A percentile compares a stretch with the other conserved stretches of the same genome.
Evolutionary conservation across 768 basidiomycete genomes (phyloP).

Genomic region (Termitomyces sp.): DNA sequence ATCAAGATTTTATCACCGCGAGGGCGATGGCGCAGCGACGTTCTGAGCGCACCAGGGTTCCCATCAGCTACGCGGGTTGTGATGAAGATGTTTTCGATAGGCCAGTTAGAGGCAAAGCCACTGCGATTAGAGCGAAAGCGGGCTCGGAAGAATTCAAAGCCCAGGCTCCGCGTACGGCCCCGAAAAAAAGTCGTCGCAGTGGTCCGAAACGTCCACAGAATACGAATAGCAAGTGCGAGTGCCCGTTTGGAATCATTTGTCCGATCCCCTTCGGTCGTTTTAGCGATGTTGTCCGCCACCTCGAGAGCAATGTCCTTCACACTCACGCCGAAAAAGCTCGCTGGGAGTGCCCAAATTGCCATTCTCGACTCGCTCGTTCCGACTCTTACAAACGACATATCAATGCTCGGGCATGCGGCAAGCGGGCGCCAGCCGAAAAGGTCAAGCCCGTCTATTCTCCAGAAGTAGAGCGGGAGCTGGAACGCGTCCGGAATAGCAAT

Average conservation of each 20-base stretch:
- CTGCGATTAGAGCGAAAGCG: background rate
- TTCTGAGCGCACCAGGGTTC: slow-evolving; percentile 1
- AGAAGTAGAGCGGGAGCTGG: slow-evolving; percentile 6
- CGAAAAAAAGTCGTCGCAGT: background rate
- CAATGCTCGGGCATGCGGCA: slow-evolving; percentile 2
- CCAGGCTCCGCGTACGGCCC: background rate
- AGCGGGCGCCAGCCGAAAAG: slow-evolving; percentile 4
- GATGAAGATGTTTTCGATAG: slow-evolving; percentile 4
- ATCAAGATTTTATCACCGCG: background rate
- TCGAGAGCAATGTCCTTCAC: slow-evolving; percentile 7
- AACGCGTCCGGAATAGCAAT: slow-evolving; percentile 1
- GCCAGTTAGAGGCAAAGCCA: background rate
- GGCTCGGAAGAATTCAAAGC: background rate
- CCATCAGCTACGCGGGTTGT: slow-evolving; percentile 6
- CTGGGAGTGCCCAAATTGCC: slow-evolving; percentile 2
- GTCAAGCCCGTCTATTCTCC: slow-evolving; percentile 2
- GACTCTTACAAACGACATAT: slow-evolving; percentile 7
- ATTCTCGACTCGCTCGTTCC: slow-evolving; percentile 2
- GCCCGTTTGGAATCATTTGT: slow-evolving; percentile 5
- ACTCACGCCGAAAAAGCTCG: background rate
- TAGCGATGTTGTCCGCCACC: slow-evolving; percentile 10
- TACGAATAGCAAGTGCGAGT: background rate
- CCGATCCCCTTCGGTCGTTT: background rate
- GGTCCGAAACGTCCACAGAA: background rate
- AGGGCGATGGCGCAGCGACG: slow-evolving; percentile 1